Evolutionary conservation across 352 stramenopile species (phyloP), one percentile per base, ranked within the genome.

Genomic region (Aphanomyces euteiches): DNA sequence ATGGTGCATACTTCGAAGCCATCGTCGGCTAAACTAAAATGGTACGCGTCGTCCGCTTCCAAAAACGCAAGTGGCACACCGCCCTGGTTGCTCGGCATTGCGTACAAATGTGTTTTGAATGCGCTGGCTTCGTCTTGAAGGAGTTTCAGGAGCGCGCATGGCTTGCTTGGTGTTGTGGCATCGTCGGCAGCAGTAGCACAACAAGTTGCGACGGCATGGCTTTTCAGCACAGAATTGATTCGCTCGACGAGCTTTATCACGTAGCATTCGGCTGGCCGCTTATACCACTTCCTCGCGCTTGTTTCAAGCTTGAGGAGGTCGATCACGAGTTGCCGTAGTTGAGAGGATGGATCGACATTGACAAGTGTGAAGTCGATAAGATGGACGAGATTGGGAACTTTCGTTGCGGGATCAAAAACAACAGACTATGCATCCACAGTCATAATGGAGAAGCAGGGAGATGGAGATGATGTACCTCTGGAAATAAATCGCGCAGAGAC

Each of bases 21-120:
- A 60, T 93, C 85, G 50, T 92, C 81, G 43, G 92, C 87, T 19
- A 94, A 75, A 78, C 78, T 82, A 72, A 92, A 93, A 45, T 90
- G 78, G 59, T 82, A 87, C 47, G 80, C 77, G 50, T 90, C 81
- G 66, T 92, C 82, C 47, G 82, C 85, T 50, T 87, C 73, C 15
- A 92, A 75, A 64, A 94, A 93, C 66, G 66, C 80, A 5, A 81
- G 54, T 15, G 87, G 85, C 45, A 92, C 82, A 45, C 87, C 87
- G 17, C 87, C 87, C 43, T 90, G 78, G 77, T 90, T 92, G 4
- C 78, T 78, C 2, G 84, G 81, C 81, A 92, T 89, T 40, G 76
- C 76, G 56, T 89, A 94, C 1, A 94, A 72, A 60, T 79, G 78
- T 39, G 77, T 80, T 40, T 69, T 85, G 28, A 94, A 67, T 13